Evolutionary conservation across 148 eudicot species (phyloP), one percentile per base, ranked within the genome.

Genomic region (Hydrangea macrophylla): DNA sequence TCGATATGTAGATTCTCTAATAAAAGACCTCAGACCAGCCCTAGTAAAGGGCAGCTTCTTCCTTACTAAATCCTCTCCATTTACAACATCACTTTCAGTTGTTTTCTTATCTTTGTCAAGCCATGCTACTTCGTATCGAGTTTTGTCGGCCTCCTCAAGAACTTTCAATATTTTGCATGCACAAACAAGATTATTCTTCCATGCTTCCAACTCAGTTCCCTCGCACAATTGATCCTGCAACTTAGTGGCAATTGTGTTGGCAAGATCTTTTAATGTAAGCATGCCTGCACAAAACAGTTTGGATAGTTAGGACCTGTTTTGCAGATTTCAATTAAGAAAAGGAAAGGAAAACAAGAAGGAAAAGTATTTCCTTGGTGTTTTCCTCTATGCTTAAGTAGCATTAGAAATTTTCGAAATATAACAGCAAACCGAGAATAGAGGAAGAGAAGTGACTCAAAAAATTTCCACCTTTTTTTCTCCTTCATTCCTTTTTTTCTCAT

Each of bases 1-100:
- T 51, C 93, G 77, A 76, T 87, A 91, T 35, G 99, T 94, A 48
- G 93, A 91, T 76, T 94, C 96, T 78, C 86, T 87, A 12, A 94
- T 84, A 70, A 82, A 94, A 57, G 99, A 91, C 85, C 88, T 94
- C 57, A 94, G 70, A 72, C 85, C 81, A 68, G 81, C 86, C 79
- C 92, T 75, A 60, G 82, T 85, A 77, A 88, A 87, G 54, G 97
- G 99, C 39, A 85, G 82, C 75, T 85, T 90, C 77, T 81, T 88
- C 72, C 77, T 82, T 40, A 86, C 80, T 81, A 91, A 75, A 66
- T 91, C 96, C 55, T 83, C 91, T 73, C 76, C 88, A 80, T 78
- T 81, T 58, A 94, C 69, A 40, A 85, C 77, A 44, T 84, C 66
- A 73, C 64, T 84, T 73, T 75, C 97, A 72, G 77, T 83, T 65